Percentiles rank a stretch among this genome's conserved stretches.
phyloP scores from a whole-genome alignment of 108 stramenopile species.

The Mediolabrus comicus region DNA sequence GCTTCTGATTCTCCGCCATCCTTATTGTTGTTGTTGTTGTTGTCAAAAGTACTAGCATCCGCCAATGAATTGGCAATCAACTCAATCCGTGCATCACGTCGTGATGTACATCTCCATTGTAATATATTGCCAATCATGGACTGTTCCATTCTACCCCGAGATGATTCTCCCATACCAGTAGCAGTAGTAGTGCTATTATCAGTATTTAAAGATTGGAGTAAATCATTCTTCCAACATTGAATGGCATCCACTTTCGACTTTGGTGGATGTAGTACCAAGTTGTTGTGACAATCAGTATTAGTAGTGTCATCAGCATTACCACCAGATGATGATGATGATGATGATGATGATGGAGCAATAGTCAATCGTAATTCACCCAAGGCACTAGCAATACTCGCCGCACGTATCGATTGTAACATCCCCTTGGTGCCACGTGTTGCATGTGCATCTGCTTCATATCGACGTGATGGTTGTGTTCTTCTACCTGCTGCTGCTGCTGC shows the following conservation, averaged over 20 bases:
- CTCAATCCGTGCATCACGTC: slow-evolving; percentile 34
- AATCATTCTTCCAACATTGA: slow-evolving; percentile 60
- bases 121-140: slow-evolving; percentile 43
- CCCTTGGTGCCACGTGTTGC: slow-evolving; percentile 66
- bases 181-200: neutral
- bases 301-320: neutral
- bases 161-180: slow-evolving; percentile 26
- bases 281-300: neutral
- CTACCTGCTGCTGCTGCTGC: neutral
- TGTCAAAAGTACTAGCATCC: slow-evolving; percentile 8
- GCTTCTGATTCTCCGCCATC: neutral
- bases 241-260: slow-evolving; percentile 20
- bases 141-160: slow-evolving; percentile 18
- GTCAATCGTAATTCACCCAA: slow-evolving; percentile 72
- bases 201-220: slow-evolving; percentile 5
- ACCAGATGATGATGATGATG: neutral
- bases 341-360: slow-evolving; percentile 1
- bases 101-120: slow-evolving; percentile 32
- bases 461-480: slow-evolving; percentile 2
- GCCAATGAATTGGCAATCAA: slow-evolving; percentile 31
- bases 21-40: too few species aligned
- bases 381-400: slow-evolving; percentile 74
- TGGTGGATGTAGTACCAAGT: slow-evolving; percentile 2
- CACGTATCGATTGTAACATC: slow-evolving; percentile 69
- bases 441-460: slow-evolving; percentile 81